Evolutionary conservation across 2,329 filamentous ascomycete species (phyloP), one percentile per base, ranked within the genome.

Genomic region (Colletotrichum magnum): DNA sequence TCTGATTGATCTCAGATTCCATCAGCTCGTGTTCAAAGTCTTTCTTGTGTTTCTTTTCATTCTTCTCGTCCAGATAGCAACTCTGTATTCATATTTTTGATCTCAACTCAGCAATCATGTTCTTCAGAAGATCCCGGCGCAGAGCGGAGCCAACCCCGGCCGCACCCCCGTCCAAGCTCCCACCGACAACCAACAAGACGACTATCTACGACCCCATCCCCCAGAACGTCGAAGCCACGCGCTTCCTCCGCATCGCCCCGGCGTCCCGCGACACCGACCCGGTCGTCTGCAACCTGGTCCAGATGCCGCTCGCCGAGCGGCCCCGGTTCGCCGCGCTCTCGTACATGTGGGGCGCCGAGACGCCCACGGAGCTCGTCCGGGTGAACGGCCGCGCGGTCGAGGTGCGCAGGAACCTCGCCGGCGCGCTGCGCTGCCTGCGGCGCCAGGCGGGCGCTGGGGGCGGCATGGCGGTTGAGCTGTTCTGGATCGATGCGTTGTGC

Each of bases 261-360:
- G 65, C 70, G 2, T 24, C 36, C 13, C 24, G 59, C 12, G 48
- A 64, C 12, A 39, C 52, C n/a, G 62, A 68, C 16, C 63, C 63
- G 4, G 43, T 73, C 9, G 57, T 59, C 18, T 74, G 73, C 63
- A 61, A 36, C 16, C 57, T 73, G 21, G 24, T 48, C 16, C 62
- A 71, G 15, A 54, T 61, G 12, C n/a, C 50, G 1, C 74, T 77
- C 24, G 68, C 52, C 1, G 57, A 72, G 5, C 67, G 58, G 21
- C 73, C 74, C 9, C 71, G 64, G 15, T 76, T 72, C 56, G 61
- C 74, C 26, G 73, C 73, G 5, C 47, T 77, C n/a, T 77, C 74
- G 2, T 77, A 77, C 56, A 72, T 57, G 6, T 75, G 74, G 72
- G 74, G 74, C 0, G 56, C 66, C 24, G 68, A 70, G 12, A 47